A percentile compares a stretch with the other conserved stretches of the same genome.
These are phyloP conservation scores for Calonectria pseudoturangicola DNA, from an alignment of 2,329 filamentous ascomycete species.

Conservation along the genomic window DNA sequence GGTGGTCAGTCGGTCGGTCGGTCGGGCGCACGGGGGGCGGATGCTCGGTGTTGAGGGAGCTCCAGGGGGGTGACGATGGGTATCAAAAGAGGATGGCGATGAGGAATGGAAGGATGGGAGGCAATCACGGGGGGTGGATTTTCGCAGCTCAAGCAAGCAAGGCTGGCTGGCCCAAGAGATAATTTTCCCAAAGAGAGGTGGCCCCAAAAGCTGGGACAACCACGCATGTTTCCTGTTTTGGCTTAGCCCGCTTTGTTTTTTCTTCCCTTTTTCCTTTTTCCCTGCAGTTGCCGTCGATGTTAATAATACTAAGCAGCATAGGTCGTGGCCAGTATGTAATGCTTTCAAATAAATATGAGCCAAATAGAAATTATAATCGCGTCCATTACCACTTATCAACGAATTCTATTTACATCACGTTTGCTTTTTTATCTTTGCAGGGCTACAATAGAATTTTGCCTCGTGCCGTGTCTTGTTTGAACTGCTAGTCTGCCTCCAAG, in stretches of 20 bases:
- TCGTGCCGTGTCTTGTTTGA: conserved; percentile 7
- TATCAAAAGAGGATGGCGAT: conserved; percentile 59
- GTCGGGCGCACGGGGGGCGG: conserved; percentile 24
- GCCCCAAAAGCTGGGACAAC: conserved; percentile 53
- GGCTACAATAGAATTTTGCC: neutral
- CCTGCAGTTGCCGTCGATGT: conserved; percentile 39
- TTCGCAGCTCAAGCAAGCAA: conserved; percentile 57
- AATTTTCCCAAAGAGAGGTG: conserved; percentile 57
- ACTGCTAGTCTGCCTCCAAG: conserved; percentile 5
- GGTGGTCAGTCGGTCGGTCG: conserved; percentile 49
- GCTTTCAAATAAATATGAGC: neutral
- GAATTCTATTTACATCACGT: neutral
- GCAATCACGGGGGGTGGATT: conserved; percentile 58
- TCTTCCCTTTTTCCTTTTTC: conserved; percentile 41
- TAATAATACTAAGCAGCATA: neutral
- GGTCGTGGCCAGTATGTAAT: neutral
- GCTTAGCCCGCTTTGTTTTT: conserved; percentile 45
- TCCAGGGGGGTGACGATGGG: conserved; percentile 53
- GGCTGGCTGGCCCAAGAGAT: conserved; percentile 56
- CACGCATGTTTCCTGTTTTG: conserved; percentile 44
- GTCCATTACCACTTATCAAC: neutral
- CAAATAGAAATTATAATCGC: neutral
- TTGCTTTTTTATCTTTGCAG: neutral
- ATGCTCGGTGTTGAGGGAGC: conserved; percentile 48
- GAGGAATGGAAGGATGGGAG: conserved; percentile 54